These are phyloP conservation scores for Cercospora sojina DNA, from an alignment of 2,329 filamentous ascomycete species.

Conservation along the genomic window DNA sequence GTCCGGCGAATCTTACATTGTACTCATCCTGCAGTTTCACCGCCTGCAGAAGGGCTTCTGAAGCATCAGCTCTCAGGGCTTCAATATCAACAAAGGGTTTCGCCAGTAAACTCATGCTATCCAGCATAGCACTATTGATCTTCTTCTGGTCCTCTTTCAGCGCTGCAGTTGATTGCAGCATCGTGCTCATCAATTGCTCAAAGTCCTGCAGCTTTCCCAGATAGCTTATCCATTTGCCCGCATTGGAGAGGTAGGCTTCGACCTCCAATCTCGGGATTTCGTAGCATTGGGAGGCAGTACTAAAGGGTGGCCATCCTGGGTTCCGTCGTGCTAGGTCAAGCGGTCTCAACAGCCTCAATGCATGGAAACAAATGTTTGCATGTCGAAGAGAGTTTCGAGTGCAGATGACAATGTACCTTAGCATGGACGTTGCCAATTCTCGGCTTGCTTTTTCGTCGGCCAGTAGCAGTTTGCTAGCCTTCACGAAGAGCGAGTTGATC, in stretches of 20 bases:
- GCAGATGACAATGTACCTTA: background rate
- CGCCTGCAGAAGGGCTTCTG: background rate
- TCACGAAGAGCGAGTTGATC: background rate
- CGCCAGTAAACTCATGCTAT: background rate
- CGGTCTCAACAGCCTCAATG: background rate
- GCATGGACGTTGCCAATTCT: background rate
- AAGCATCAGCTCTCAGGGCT: background rate
- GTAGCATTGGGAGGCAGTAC: background rate
- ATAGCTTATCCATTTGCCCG: background rate
- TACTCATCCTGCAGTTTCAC: background rate
- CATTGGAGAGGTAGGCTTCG: background rate
- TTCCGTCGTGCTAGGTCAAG: background rate
- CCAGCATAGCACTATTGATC: background rate
- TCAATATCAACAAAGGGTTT: background rate
- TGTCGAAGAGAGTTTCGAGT: background rate
- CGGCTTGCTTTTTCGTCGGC: background rate
- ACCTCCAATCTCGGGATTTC: background rate
- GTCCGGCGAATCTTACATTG: background rate
- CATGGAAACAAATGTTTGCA: background rate
- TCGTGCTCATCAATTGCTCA: background rate
- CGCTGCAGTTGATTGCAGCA: background rate
- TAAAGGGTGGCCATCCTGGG: background rate
- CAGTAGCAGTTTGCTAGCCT: background rate
- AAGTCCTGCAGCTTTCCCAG: background rate
- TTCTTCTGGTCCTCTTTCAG: background rate